Base-by-base conservation (phyloP, 495 filamentous ascomycete species). In the Bryoglossum gracile region DNA sequence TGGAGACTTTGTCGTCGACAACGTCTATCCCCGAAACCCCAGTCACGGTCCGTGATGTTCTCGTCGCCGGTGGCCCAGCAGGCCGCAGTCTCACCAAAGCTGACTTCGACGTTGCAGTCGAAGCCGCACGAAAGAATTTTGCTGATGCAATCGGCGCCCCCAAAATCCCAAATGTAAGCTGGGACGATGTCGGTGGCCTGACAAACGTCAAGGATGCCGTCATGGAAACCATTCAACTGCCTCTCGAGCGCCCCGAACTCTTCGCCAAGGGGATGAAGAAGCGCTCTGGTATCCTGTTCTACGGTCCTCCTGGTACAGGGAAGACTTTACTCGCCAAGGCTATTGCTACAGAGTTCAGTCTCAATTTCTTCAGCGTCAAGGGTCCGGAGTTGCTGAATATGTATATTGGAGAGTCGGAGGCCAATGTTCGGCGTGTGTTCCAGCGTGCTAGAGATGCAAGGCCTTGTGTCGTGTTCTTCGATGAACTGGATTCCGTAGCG, bases 231-330 rank as follows among this genome's bases (percentile, higher is more conserved):
- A 97, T 99, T 44, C 90, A 95, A 59, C 74, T 97, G 24, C 92
- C 92, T 0, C 78, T 97, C 5, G 85, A 94, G 54, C 77, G 89
- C 8, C 94, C 92, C 3, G 94, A 97, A 61, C 73, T 99, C 4
- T 99, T 99, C 59, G 90, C 89, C 26, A 91, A 90, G 68, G 94
- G 94, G 37, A 94, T 99, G 89, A 96, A 96, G 75, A 97, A 97
- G 68, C 86, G 92, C 32, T 92, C 86, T 48, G 92, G 92, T 58
- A 97, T 99, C 51, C 69, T 99, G 50, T 97, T 99, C 71, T 97
- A 99, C 59, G 92, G 92, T 0, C 94, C 94, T 6, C 92, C 92
- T 0, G 92, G 92, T 45, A 97, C 94, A 3, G 92, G 92, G 25
- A 99, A 99, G 69, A 99, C 92, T 0, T 69, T 99, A 18, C 78